A percentile compares a stretch with the other conserved stretches of the same genome.
phyloP scores from a whole-genome alignment of 1,139 yeast genomes.

The Nakaseomyces nivariensis region DNA sequence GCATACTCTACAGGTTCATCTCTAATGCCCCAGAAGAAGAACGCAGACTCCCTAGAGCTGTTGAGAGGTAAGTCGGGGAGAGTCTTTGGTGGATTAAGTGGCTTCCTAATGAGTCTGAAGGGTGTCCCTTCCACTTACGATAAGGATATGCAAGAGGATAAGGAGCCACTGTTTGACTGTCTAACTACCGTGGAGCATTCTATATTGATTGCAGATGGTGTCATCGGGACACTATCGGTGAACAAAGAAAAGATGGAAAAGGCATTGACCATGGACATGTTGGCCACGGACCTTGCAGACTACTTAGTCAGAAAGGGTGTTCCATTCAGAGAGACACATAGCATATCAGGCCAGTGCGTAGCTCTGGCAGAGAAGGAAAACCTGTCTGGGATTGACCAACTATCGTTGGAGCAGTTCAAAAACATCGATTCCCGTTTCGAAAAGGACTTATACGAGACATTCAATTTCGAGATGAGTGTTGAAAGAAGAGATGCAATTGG shows the following conservation, averaged over 20 bases:
- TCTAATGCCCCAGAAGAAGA: constrained; percentile 97
- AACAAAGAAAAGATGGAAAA: constrained; percentile 67
- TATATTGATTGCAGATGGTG: constrained; percentile 89
- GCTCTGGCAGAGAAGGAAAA: constrained; percentile 72
- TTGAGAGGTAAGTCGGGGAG: constrained; percentile 96
- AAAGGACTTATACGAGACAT: constrained; percentile 70
- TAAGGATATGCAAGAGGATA: constrained; percentile 98
- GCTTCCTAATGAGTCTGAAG: constrained; percentile 91
- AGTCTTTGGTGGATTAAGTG: constrained; percentile 88
- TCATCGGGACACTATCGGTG: constrained; percentile 71
- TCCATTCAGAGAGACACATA: constrained; percentile 98
- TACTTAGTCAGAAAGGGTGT: constrained; percentile 95
- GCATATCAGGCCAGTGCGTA: constrained; percentile 95
- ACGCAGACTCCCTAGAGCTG: constrained; percentile 91
- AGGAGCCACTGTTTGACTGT: constrained; percentile 92
- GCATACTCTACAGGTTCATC: constrained; percentile 98
- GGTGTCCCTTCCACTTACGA: constrained; percentile 95
- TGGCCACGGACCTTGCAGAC: constrained; percentile 97
- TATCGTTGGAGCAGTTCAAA: constrained; percentile 68
- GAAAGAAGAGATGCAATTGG: constrained; percentile 96
- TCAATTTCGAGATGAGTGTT: constrained; percentile 86
- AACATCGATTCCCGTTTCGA: constrained; percentile 70
- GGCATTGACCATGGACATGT: constrained; percentile 96
- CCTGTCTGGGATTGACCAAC: constrained; percentile 71
- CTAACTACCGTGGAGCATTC: constrained; percentile 89